Percentiles rank a stretch among this genome's conserved stretches.
Conservation (phyloP, 2,329 filamentous ascomycete genomes). For the Fusarium penzigii region DNA sequence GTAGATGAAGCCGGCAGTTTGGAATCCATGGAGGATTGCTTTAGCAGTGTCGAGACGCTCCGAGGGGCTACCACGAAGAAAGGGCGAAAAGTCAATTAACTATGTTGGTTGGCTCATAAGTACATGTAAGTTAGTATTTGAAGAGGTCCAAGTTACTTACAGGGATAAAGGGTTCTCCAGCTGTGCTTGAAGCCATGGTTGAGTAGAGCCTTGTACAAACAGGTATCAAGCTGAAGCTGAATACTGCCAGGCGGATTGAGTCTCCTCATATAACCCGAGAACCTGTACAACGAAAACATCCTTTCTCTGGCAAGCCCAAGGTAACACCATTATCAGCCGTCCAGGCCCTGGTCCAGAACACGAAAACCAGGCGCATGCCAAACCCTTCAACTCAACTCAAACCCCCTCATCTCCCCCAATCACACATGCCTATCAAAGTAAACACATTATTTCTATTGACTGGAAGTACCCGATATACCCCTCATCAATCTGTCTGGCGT, state of each 20-base stretch:
- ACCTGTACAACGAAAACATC: neutral
- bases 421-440: too few species aligned
- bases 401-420: too few species aligned
- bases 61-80: slow-evolving; percentile 62
- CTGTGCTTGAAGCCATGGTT: neutral
- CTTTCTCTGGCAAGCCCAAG: neutral
- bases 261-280: neutral
- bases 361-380: too few species aligned
- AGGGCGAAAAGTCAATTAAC: slow-evolving; percentile 65
- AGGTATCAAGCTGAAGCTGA: neutral
- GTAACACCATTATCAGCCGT: neutral
- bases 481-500: too few species aligned
- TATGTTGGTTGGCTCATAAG: slow-evolving; percentile 3
- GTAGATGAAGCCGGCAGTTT: slow-evolving; percentile 87
- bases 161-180: neutral
- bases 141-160: neutral
- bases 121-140: neutral
- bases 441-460: too few species aligned
- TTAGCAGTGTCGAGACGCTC: slow-evolving; percentile 67
- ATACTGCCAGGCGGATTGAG: neutral
- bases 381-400: too few species aligned
- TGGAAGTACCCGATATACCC: neutral
- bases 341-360: neutral
- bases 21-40: slow-evolving; percentile 77
- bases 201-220: neutral